These are phyloP conservation scores for Cordyceps fumosorosea DNA, from an alignment of 2,329 filamentous ascomycete genomes.

Conservation along the genomic window DNA sequence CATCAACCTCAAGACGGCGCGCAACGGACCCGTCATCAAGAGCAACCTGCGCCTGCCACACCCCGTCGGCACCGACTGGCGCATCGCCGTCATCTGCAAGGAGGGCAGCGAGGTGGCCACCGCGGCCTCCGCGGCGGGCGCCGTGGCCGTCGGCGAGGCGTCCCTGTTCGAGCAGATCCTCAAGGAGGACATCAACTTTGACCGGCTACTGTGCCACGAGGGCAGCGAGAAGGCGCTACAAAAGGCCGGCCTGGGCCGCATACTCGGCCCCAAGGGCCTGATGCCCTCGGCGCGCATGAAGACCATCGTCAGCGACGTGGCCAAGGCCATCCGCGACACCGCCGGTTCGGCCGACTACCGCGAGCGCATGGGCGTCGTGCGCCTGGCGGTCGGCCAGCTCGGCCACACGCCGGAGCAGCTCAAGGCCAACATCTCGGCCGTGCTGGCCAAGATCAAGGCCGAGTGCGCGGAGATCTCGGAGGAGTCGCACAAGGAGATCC, in stretches of 20 bases:
- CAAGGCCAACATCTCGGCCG: slow-evolving; percentile 72
- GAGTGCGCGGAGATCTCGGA: slow-evolving; percentile 67
- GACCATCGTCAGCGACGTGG: slow-evolving; percentile 79
- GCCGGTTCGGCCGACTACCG: slow-evolving; percentile 81
- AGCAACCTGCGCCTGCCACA: slow-evolving; percentile 85
- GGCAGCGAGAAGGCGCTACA: slow-evolving; percentile 71
- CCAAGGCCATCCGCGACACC: slow-evolving; percentile 69
- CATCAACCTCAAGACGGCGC: slow-evolving; percentile 73
- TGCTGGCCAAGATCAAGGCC: slow-evolving; percentile 70
- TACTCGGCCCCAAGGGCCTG: slow-evolving; percentile 81
- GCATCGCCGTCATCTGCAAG: slow-evolving; percentile 87
- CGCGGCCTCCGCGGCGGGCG: slow-evolving; percentile 71
- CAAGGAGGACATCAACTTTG: slow-evolving; percentile 74
- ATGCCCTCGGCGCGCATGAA: slow-evolving; percentile 89
- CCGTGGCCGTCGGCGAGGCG: slow-evolving; percentile 77
- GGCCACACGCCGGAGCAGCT: slow-evolving; percentile 83
- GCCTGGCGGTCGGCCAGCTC: slow-evolving; percentile 86
- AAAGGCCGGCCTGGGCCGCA: slow-evolving; percentile 71
- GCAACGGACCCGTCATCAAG: slow-evolving; percentile 80
- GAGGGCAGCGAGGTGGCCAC: slow-evolving; percentile 67
- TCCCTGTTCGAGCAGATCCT: slow-evolving; percentile 73
- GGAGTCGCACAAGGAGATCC: slow-evolving; percentile 36
- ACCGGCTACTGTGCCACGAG: slow-evolving; percentile 79
- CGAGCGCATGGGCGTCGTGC: slow-evolving; percentile 75
- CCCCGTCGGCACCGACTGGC: slow-evolving; percentile 79